phyloP scores from a whole-genome alignment of 441 rosid genomes.

The Gossypium laxum region DNA sequence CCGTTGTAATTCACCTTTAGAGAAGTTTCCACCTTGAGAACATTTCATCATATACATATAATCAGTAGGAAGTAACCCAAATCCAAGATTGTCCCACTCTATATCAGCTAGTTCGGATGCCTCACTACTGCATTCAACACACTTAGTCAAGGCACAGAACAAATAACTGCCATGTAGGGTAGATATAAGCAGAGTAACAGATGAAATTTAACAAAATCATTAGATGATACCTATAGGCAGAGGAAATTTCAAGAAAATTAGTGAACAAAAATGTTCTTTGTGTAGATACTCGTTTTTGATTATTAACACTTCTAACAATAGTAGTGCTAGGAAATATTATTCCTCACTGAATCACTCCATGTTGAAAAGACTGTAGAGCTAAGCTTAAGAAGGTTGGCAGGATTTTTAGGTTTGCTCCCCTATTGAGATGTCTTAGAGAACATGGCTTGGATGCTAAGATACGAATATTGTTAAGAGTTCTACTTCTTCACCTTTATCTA shows the following conservation, averaged over 20 bases:
- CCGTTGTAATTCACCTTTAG: slow-evolving; percentile 55
- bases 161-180: neutral
- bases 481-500: too few relatives aligned
- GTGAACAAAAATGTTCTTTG: neutral
- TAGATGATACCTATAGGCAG: neutral
- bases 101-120: slow-evolving; percentile 43
- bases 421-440: too few relatives aligned
- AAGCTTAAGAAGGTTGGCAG: too few relatives aligned
- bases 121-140: slow-evolving; percentile 25
- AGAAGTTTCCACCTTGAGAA: slow-evolving; percentile 38
- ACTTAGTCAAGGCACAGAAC: neutral
- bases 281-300: neutral
- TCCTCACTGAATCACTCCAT: too few relatives aligned
- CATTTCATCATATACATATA: slow-evolving; percentile 77
- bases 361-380: too few relatives aligned
- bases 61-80: slow-evolving; percentile 59
- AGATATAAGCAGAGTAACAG: neutral
- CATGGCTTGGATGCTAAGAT: too few relatives aligned
- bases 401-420: too few relatives aligned
- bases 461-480: too few relatives aligned
- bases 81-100: slow-evolving; percentile 84
- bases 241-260: neutral
- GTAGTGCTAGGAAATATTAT: too few relatives aligned
- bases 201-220: neutral
- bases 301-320: too few relatives aligned